These are phyloP conservation scores for Ophiostoma pallidulum DNA, from an alignment of 2,329 filamentous ascomycete species.

Conservation along the genomic window DNA sequence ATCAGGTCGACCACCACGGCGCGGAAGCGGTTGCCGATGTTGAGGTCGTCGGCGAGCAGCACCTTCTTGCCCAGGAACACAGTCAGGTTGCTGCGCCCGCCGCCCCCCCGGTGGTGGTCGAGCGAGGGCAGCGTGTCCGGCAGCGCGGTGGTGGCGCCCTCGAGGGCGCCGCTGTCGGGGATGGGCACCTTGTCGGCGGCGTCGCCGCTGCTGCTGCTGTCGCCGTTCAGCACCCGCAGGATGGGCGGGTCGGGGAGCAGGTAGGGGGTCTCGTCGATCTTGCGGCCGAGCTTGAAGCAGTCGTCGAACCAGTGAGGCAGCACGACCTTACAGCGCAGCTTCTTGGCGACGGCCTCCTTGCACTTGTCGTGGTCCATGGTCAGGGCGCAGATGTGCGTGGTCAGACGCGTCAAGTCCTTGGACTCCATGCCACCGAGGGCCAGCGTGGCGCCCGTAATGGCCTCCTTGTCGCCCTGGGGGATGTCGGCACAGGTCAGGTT, in stretches of 20 bases:
- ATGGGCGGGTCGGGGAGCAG: slow-evolving; percentile 78
- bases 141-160: slow-evolving; percentile 52
- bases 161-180: slow-evolving; percentile 49
- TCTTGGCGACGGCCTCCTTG: slow-evolving; percentile 50
- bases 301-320: slow-evolving; percentile 98
- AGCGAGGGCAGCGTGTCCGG: slow-evolving; percentile 33
- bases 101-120: slow-evolving; percentile 26
- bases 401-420: slow-evolving; percentile 58
- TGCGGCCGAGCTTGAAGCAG: slow-evolving; percentile 83
- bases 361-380: slow-evolving; percentile 66
- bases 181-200: slow-evolving; percentile 24
- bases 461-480: slow-evolving; percentile 78
- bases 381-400: slow-evolving; percentile 84
- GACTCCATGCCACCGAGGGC: slow-evolving; percentile 82
- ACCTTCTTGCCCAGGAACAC: slow-evolving; percentile 73
- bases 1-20: slow-evolving; percentile 64
- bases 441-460: slow-evolving; percentile 79
- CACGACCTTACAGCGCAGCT: slow-evolving; percentile 68
- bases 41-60: slow-evolving; percentile 66
- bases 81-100: slow-evolving; percentile 43
- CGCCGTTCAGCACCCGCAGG: slow-evolving; percentile 32
- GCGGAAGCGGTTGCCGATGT: slow-evolving; percentile 56
- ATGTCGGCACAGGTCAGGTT: slow-evolving; percentile 76
- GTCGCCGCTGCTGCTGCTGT: slow-evolving; percentile 31
- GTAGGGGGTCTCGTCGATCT: slow-evolving; percentile 84